A percentile compares a stretch with the other conserved stretches of the same genome.
Conservation (phyloP, 257 asterid species). For the Gardenia jasminoides region DNA sequence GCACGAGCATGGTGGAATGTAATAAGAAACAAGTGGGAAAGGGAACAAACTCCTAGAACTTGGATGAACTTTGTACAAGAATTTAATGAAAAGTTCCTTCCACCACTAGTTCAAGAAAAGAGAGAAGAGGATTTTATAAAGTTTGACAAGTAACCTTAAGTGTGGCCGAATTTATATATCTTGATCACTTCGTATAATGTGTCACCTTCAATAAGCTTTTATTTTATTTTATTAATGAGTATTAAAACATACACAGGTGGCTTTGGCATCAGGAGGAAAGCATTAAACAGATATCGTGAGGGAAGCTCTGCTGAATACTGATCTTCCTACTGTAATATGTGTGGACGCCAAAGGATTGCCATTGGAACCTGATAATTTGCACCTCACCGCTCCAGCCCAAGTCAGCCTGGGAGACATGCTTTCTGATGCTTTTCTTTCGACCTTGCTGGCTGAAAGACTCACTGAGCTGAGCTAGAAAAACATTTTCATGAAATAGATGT, state of each 20-base stretch:
- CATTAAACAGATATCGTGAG: constrained; percentile 33
- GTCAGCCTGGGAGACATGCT: constrained; percentile 55
- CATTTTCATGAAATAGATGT: too few relatives aligned
- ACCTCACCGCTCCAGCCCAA: constrained; percentile 51
- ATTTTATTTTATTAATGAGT: background rate
- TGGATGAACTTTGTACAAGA: too few relatives aligned
- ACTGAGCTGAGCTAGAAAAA: too few relatives aligned
- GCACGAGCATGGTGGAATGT: too few relatives aligned
- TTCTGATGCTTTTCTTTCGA: constrained; percentile 40
- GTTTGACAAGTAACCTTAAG: too few relatives aligned
- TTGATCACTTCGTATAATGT: background rate
- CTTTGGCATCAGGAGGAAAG: constrained; percentile 53
- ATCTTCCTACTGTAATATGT: constrained; percentile 42
- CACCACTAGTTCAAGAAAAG: too few relatives aligned
- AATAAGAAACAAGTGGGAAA: too few relatives aligned
- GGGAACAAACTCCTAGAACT: too few relatives aligned
- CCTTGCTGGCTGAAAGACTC: background rate
- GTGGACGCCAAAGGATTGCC: constrained; percentile 67
- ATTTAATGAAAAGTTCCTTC: too few relatives aligned
- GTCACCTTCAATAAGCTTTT: background rate
- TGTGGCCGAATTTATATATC: too few relatives aligned
- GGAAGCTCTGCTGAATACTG: constrained; percentile 51
- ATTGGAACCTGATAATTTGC: constrained; percentile 46
- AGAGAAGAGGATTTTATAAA: too few relatives aligned
- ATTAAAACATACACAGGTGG: constrained; percentile 36